phyloP scores from a whole-genome alignment of 148 eudicot genomes.

The Fagopyrum tataricum region DNA sequence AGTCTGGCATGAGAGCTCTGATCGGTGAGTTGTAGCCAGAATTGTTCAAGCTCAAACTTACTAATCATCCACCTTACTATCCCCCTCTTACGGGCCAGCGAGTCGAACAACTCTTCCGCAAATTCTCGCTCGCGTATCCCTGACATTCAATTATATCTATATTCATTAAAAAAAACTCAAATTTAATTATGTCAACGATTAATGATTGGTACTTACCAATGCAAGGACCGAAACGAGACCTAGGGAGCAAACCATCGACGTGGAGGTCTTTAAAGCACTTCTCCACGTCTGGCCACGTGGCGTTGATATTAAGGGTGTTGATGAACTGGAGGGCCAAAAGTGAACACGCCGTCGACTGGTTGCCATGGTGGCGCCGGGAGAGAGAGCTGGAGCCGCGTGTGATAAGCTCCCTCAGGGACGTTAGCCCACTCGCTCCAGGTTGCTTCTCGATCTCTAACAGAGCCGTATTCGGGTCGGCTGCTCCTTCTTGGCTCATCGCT shows the following conservation, averaged over 20 bases:
- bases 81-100: conserved; percentile 38
- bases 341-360: background rate
- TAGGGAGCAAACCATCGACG: conserved; percentile 1
- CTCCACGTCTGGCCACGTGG: background rate
- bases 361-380: background rate
- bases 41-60: conserved; percentile 29
- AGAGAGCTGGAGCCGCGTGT: background rate
- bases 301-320: background rate
- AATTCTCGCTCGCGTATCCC: conserved; percentile 44
- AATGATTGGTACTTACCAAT: no score
- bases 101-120: conserved; percentile 40
- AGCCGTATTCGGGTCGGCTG: background rate
- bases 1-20: conserved; percentile 47
- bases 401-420: background rate
- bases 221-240: background rate
- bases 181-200: no score
- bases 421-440: background rate
- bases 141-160: background rate
- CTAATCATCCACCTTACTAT: conserved; percentile 26
- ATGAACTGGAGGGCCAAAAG: background rate
- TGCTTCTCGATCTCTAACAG: background rate
- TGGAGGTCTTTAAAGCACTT: background rate
- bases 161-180: no score
- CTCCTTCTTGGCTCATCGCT: background rate
- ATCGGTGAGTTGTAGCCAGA: conserved; percentile 48